Percentiles rank a stretch among this genome's conserved stretches.
Evolutionary conservation across 2,329 filamentous ascomycete species (phyloP).

Genomic region (Gnomoniopsis sp.): DNA sequence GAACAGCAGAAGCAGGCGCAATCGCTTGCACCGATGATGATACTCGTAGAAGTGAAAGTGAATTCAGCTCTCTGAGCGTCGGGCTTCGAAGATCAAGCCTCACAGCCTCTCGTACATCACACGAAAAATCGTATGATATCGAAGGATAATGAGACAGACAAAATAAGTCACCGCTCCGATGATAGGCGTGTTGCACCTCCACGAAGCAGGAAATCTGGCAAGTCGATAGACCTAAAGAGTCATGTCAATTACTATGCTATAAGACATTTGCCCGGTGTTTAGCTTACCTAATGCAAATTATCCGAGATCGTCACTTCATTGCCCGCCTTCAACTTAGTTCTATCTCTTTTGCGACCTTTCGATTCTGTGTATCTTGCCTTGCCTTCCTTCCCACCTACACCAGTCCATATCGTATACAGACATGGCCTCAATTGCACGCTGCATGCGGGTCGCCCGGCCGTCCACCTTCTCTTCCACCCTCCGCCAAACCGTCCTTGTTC

Average conservation of each 20-base stretch:
- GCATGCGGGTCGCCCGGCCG: constrained; percentile 48
- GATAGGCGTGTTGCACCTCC: background rate
- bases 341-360: background rate
- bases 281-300: constrained; percentile 15
- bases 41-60: no score
- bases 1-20: no score
- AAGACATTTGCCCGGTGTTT: no score
- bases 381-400: background rate
- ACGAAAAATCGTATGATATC: background rate
- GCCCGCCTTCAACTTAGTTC: constrained; percentile 9
- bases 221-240: background rate
- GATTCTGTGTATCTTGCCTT: background rate
- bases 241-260: background rate
- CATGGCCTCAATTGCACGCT: constrained; percentile 62
- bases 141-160: background rate
- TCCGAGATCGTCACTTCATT: constrained; percentile 2
- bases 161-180: background rate
- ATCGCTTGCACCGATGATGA: no score
- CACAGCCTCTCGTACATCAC: background rate
- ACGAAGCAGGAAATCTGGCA: background rate
- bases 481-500: constrained; percentile 29
- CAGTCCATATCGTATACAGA: constrained; percentile 20
- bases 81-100: background rate
- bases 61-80: no score
- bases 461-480: constrained; percentile 38